Base-by-base conservation (phyloP, 1,284 basidiomycete genomes). In the Garcileccinum viscosum region DNA sequence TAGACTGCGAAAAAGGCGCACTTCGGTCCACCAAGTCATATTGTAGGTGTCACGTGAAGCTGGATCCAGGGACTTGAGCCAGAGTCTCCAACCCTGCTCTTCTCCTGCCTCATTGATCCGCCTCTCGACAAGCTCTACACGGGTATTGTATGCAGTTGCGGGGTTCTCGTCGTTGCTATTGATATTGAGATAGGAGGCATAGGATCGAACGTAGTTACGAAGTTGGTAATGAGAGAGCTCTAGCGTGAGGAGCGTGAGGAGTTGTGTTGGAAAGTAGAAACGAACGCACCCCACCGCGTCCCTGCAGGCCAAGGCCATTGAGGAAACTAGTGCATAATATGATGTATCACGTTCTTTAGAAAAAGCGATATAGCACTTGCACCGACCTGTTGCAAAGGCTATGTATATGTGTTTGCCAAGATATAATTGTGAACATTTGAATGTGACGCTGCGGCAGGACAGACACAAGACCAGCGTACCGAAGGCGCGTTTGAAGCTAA, bases 81-180 rank as follows among this genome's bases (percentile, higher is more conserved):
- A 82, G 42, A 82, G 72, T 8, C 75, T 82, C 86, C 79, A 87
- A 30, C 81, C 83, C 50, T 72, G 75, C n/a, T 81, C 77, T 61
- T 77, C 64, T 0, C 79, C 80, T 4, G 69, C 67, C 4, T 75
- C 70, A 64, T 80, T 77, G 32, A 80, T 72, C 6, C 76, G 75
- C 69, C 87, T 86, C 65, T 84, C 79, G 11, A 83, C 79, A 4
- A 75, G 78, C 71, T 88, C 86, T 0, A 88, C 86, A 0, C 87
- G 82, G 1, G 87, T 88, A 72, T 85, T 84, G 75, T 84, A 87
- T 1, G 79, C 80, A 1, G 81, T 75, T n/a, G 82, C 70, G 0
- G 80, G 77, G 67, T 80, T 84, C 8, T 76, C 74, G 66, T 86
- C 84, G 66, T 84, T 84, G 67, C 77, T 80, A 67, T 86, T 85